Evolutionary conservation across 1,284 basidiomycete species (phyloP).

Genomic region (Chiua sp.): DNA sequence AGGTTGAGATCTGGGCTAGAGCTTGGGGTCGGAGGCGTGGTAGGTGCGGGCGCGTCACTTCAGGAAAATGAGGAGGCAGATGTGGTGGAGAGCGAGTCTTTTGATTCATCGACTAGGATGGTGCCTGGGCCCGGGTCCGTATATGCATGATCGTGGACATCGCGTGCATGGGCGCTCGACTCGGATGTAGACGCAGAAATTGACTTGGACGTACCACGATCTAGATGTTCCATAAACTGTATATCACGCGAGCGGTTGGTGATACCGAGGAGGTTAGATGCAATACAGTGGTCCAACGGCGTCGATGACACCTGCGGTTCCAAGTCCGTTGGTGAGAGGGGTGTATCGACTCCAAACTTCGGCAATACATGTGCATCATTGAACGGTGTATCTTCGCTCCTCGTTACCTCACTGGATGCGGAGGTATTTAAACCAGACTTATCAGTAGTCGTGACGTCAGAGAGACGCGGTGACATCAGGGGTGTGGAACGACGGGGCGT

Average conservation of each 20-base stretch:
- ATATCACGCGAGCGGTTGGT: slow-evolving; percentile 6
- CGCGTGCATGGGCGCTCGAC: neutral
- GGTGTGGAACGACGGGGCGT: slow-evolving; percentile 15
- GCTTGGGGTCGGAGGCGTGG: slow-evolving; percentile 28
- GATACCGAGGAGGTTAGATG: neutral
- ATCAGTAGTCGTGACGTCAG: slow-evolving; percentile 17
- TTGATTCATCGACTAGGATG: slow-evolving; percentile 30
- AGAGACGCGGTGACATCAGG: slow-evolving; percentile 22
- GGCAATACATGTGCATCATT: slow-evolving; percentile 23
- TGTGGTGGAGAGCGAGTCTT: slow-evolving; percentile 34
- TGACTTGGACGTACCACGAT: slow-evolving; percentile 15
- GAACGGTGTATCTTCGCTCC: slow-evolving; percentile 24
- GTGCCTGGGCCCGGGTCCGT: slow-evolving; percentile 2
- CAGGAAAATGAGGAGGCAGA: slow-evolving; percentile 28
- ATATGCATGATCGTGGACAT: neutral
- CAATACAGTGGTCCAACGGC: slow-evolving; percentile 12
- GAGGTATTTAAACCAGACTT: slow-evolving; percentile 16
- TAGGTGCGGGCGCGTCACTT: slow-evolving; percentile 27
- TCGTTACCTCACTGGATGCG: slow-evolving; percentile 12
- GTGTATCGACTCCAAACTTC: slow-evolving; percentile 22
- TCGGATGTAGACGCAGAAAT: slow-evolving; percentile 21
- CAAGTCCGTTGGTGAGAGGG: slow-evolving; percentile 16
- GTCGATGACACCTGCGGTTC: slow-evolving; percentile 18
- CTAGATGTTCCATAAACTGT: slow-evolving; percentile 31
- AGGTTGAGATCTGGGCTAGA: slow-evolving; percentile 3